Evolutionary conservation across 2,329 filamentous ascomycete species (phyloP), one percentile per base, ranked within the genome.

Genomic region (Fusarium foetens): DNA sequence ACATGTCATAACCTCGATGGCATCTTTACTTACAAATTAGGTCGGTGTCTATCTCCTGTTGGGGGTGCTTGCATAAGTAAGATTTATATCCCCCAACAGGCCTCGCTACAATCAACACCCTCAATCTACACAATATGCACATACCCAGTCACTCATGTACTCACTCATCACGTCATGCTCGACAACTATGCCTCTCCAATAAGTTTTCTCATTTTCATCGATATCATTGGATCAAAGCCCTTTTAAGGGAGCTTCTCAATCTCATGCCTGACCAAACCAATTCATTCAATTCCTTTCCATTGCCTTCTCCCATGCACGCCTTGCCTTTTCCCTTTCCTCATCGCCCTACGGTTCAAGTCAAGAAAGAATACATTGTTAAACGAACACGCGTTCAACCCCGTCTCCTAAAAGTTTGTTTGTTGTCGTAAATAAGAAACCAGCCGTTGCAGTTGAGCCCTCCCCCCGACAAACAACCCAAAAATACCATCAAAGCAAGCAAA

Each of bases 281-380:
- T 73, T 61, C 63, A 66, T 68, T 53, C 62, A 59, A 65, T 58
- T 58, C 63, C 61, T 38, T 67, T 64, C 66, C 74, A 43, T 76
- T 70, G 68, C 69, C 61, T 66, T 54, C 48, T 66, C 64, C 73
- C 63, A 72, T 73, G 63, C 63, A 66, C 66, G 54, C 62, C 65
- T 67, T 58, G 59, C 63, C 61, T 41, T 67, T 64, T 65, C 74
- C 55, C 74, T 70, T 71, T 65, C 61, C 60, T 52, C 48, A 39
- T 61, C 60, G 42, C 66, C 54, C 58, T 60, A 51, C 27, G 38
- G 54, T 62, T 66, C 70, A 66, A 74, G 58, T 65, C 72, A 67
- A 73, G 66, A 68, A 75, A 77, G 68, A 77, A 77, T 77, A 77
- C 75, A 77, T 62, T 48, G 63, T 66, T 69, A 76, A 76, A 77